A percentile compares a stretch with the other conserved stretches of the same genome.
phyloP scores from a whole-genome alignment of 805 yeast species.

The Sungouiella thailandica region DNA sequence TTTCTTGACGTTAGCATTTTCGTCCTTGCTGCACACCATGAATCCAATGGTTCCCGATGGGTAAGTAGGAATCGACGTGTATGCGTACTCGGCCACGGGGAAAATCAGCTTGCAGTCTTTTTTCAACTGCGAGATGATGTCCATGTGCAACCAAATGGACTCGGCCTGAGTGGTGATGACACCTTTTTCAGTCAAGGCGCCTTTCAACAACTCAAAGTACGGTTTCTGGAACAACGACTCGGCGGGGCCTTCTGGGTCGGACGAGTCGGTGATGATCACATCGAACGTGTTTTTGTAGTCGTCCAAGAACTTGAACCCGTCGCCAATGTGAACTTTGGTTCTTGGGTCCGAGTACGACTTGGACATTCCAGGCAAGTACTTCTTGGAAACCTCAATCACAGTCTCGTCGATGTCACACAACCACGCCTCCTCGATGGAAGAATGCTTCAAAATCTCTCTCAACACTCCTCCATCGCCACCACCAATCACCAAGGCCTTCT shows the following conservation, averaged over 20 bases:
- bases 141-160: slow-evolving; percentile 88
- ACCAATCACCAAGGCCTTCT: slow-evolving; percentile 89
- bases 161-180: slow-evolving; percentile 94
- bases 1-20: slow-evolving; percentile 53
- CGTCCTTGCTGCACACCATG: slow-evolving; percentile 88
- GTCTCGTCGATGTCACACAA: slow-evolving; percentile 94
- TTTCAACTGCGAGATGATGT: slow-evolving; percentile 76
- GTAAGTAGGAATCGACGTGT: slow-evolving; percentile 92
- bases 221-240: slow-evolving; percentile 88
- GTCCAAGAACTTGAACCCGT: slow-evolving; percentile 93
- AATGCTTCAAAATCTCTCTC: slow-evolving; percentile 90
- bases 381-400: slow-evolving; percentile 80
- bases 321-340: slow-evolving; percentile 87
- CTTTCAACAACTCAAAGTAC: slow-evolving; percentile 76
- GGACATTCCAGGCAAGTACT: slow-evolving; percentile 85
- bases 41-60: slow-evolving; percentile 98
- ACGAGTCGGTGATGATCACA: slow-evolving; percentile 93
- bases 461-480: slow-evolving; percentile 99
- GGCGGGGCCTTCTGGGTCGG: slow-evolving; percentile 99
- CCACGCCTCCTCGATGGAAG: slow-evolving; percentile 78
- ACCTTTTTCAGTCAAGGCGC: slow-evolving; percentile 91
- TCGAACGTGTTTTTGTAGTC: slow-evolving; percentile 82
- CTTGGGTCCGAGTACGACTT: slow-evolving; percentile 82
- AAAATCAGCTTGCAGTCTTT: slow-evolving; percentile 77
- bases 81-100: slow-evolving; percentile 88